A percentile compares a stretch with the other conserved stretches of the same genome.
These are phyloP conservation scores for Pyrenochaeta sp. DNA, from an alignment of 2,329 filamentous ascomycete species.

Conservation along the genomic window DNA sequence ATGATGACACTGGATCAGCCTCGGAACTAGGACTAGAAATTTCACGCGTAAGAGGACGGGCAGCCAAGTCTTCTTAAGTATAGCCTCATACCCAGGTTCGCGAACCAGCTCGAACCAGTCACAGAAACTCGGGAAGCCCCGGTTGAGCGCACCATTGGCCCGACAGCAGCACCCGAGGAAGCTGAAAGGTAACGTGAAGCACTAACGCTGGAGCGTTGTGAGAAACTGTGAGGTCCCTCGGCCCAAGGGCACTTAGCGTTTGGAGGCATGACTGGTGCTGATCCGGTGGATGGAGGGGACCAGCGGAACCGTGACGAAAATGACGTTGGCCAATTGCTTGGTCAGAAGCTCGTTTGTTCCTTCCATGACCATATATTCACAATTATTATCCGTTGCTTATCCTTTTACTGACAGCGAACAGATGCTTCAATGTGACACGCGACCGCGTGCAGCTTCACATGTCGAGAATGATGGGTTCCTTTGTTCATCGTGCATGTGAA, in stretches of 20 bases:
- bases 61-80: slow-evolving; percentile 44
- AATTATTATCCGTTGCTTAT: background rate
- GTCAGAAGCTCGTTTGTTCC: slow-evolving; percentile 8
- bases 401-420: background rate
- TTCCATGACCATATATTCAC: background rate
- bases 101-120: slow-evolving; percentile 26
- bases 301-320: slow-evolving; percentile 34
- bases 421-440: slow-evolving; percentile 21
- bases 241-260: slow-evolving; percentile 41
- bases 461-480: slow-evolving; percentile 20
- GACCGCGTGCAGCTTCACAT: slow-evolving; percentile 42
- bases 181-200: slow-evolving; percentile 4
- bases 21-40: slow-evolving; percentile 24
- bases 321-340: slow-evolving; percentile 49
- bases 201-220: slow-evolving; percentile 12
- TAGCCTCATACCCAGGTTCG: slow-evolving; percentile 25
- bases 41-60: slow-evolving; percentile 15
- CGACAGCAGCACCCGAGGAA: slow-evolving; percentile 43
- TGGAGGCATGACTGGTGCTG: slow-evolving; percentile 27
- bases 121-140: slow-evolving; percentile 38
- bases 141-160: slow-evolving; percentile 48
- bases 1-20: slow-evolving; percentile 36
- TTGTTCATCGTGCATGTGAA: slow-evolving; percentile 40
- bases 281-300: slow-evolving; percentile 34
- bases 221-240: slow-evolving; percentile 32